phyloP scores from a whole-genome alignment of 371 early-diverging fungal genomes.

The Batrachochytrium dendrobatidis region DNA sequence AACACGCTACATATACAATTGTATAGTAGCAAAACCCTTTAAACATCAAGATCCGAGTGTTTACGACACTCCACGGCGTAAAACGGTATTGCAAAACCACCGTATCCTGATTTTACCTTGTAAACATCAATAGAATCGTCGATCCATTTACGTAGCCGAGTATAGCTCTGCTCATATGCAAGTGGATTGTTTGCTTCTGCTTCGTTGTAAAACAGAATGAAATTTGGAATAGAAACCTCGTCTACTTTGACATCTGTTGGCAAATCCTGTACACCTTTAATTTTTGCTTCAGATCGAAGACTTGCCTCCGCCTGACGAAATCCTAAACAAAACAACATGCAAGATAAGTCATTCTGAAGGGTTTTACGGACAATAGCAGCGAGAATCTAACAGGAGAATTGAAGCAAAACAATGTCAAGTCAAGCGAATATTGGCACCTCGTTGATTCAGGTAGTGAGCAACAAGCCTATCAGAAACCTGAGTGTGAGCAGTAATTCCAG shows the following conservation, averaged over 20 bases:
- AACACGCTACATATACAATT: too few species aligned
- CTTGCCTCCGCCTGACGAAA: slow-evolving; percentile 45
- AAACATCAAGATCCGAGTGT: not conserved
- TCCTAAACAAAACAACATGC: slow-evolving; percentile 21
- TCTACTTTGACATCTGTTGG: slow-evolving; percentile 3
- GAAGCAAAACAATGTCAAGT: not conserved
- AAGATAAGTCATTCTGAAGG: not conserved
- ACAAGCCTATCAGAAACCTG: not conserved
- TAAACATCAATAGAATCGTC: slow-evolving; percentile 91
- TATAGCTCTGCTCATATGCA: slow-evolving; percentile 69
- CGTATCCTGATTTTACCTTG: slow-evolving; percentile 58
- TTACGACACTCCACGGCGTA: too few species aligned
- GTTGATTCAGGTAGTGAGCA: not conserved
- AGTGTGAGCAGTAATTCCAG: not conserved
- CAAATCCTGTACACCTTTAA: not conserved
- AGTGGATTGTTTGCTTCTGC: slow-evolving; percentile 69
- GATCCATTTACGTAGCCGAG: slow-evolving; percentile 81
- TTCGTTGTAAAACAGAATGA: slow-evolving; percentile 61
- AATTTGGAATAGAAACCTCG: slow-evolving; percentile 48
- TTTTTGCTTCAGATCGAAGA: slow-evolving; percentile 30
- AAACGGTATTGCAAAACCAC: too few species aligned
- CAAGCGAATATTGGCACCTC: not conserved
- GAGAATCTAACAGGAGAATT: not conserved
- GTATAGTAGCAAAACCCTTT: not conserved
- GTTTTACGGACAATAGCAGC: not conserved